These are phyloP conservation scores for Beauveria brongniartii DNA, from an alignment of 2,329 filamentous ascomycete species.

Conservation along the genomic window DNA sequence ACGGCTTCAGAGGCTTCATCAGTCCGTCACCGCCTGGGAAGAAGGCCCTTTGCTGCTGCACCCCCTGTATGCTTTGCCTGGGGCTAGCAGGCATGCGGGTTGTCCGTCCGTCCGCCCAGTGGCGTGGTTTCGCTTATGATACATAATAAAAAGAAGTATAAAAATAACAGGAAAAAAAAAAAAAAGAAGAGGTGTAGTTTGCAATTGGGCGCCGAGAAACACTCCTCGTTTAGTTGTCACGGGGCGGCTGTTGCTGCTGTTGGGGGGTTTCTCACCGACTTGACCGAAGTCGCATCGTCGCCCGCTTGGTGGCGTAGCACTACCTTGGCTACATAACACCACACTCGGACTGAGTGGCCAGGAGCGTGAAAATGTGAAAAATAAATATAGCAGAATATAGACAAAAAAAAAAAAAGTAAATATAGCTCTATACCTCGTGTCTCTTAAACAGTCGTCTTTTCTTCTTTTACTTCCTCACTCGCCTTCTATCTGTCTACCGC, in stretches of 20 bases:
- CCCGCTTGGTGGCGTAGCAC: not conserved
- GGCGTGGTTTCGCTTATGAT: too few species aligned
- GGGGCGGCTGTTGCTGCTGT: not conserved
- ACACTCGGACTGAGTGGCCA: not conserved
- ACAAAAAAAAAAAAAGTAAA: not conserved
- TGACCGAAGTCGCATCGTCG: not conserved
- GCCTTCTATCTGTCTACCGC: not conserved
- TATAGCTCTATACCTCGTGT: not conserved
- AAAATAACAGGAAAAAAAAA: too few species aligned
- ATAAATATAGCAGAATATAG: not conserved
- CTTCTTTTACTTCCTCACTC: not conserved
- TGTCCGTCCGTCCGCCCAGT: too few species aligned
- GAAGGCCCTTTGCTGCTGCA: not conserved
- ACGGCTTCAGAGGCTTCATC: not conserved
- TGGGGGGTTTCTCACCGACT: slow-evolving; percentile 6
- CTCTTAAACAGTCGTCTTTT: not conserved
- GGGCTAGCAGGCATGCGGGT: not conserved
- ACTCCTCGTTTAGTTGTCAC: not conserved
- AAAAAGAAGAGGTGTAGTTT: too few species aligned
- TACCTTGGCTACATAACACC: not conserved
- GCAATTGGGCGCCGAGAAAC: not conserved
- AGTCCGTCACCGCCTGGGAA: not conserved
- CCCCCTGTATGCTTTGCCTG: not conserved
- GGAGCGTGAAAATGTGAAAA: not conserved
- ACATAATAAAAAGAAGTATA: too few species aligned